Evolutionary conservation across 176 grass and related monocot species (phyloP), one percentile per base, ranked within the genome.

Genomic region (Hsuehochloa calcarea): DNA sequence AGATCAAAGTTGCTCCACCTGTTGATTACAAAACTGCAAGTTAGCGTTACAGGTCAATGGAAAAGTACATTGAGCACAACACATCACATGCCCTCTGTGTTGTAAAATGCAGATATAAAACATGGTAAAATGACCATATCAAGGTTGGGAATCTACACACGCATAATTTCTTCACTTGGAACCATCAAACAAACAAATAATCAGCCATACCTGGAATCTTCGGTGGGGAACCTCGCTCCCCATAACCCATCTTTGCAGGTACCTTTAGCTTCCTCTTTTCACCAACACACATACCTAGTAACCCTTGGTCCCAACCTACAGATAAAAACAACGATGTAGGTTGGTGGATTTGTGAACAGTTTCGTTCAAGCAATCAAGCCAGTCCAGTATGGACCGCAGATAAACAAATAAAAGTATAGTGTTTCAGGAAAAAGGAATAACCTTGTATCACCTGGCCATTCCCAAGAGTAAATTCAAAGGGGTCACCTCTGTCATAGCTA

Each of bases 191-290:
- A 91, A 75, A 84, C 80, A 84, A 87, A 80, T 55, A 26, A 79
- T 74, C 52, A 60, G 70, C 70, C 82, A 86, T 88, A 94, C 90
- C 92, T 65, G 96, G 91, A 86, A 98, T 98, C 79, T 89, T 96
- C 8, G 96, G 93, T 83, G 93, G 93, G 84, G 96, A 98, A 61
- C 96, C 91, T 85, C 88, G 80, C 46, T 90, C 91, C 10, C 89
- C 93, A 35, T 98, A 96, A 75, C 93, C 96, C 89, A 96, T 92
- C 79, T 92, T 94, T 62, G 96, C 79, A 40, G 96, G 93, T 87
- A 98, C 95, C 78, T 92, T 92, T 70, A 98, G 72, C 81, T 95
- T 98, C 77, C 96, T 77, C 86, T 98, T 98, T 90, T 98, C 96
- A 67, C 93, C 91, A 1, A 98, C 81, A 45, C 93, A 98, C 93